Conservation (phyloP, 2,329 filamentous ascomycete genomes). For the Ophiostoma sp. region DNA sequence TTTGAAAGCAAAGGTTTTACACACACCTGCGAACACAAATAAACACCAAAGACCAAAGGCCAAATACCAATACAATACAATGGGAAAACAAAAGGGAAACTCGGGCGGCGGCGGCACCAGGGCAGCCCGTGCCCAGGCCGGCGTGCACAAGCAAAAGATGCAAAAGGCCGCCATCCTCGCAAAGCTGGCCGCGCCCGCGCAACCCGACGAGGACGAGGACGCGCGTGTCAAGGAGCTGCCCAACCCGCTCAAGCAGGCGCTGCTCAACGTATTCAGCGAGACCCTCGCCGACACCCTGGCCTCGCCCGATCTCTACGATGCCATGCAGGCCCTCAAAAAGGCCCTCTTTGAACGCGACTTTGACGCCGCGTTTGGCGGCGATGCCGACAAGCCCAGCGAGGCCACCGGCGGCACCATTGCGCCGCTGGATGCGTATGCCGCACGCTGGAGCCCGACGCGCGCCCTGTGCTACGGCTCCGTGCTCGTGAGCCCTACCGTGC, state of each 20-base stretch:
- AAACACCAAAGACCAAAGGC: not conserved
- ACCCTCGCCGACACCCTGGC: conserved; percentile 53
- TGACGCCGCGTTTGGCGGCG: conserved; percentile 60
- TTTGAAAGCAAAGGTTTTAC: not conserved
- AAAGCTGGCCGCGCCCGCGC: not conserved
- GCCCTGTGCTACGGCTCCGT: conserved; percentile 71
- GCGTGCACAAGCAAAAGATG: not conserved
- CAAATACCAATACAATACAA: not conserved
- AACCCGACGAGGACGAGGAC: not conserved
- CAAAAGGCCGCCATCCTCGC: conserved; percentile 8
- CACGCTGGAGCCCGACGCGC: conserved; percentile 83
- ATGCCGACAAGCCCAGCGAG: not conserved
- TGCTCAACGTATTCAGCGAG: conserved; percentile 67
- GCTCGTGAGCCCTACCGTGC: conserved; percentile 35
- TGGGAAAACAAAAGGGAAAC: conserved; percentile 15
- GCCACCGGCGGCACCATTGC: not conserved
- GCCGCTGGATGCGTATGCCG: conserved; percentile 73
- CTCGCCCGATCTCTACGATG: conserved; percentile 44
- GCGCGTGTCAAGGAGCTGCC: not conserved
- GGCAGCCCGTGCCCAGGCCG: not conserved
- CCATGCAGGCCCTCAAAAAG: conserved; percentile 77
- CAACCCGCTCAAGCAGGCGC: conserved; percentile 23
- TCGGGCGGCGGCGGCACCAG: not conserved
- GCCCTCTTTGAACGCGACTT: conserved; percentile 87
- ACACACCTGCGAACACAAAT: not conserved